Conservation (phyloP, 2,329 filamentous ascomycete genomes). For the Keithomyces neogunnii region DNA sequence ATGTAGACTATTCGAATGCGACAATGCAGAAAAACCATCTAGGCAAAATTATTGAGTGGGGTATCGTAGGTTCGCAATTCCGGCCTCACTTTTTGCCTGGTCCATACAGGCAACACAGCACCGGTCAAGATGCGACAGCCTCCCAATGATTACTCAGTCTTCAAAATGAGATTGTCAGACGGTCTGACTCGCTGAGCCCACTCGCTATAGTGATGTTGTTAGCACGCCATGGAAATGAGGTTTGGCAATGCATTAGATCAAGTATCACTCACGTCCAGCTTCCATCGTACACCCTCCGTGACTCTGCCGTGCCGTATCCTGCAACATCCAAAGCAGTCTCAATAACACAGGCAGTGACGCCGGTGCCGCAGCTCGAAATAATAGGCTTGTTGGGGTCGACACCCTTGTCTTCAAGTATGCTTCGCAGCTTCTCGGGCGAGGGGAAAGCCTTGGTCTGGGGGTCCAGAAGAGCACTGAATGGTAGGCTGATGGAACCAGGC, state of each 20-base stretch:
- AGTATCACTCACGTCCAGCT: constrained; percentile 80
- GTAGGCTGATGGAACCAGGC: constrained; percentile 76
- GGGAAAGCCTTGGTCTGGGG: constrained; percentile 74
- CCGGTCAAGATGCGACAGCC: constrained; percentile 1
- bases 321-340: constrained; percentile 80
- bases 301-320: constrained; percentile 58
- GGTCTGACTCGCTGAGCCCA: constrained; percentile 59
- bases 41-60: constrained; percentile 19
- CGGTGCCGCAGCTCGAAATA: constrained; percentile 84
- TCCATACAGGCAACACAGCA: neutral
- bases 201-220: constrained; percentile 37
- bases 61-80: constrained; percentile 19
- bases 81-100: constrained; percentile 9
- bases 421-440: constrained; percentile 59
- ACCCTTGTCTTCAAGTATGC: constrained; percentile 71
- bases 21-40: constrained; percentile 11
- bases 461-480: constrained; percentile 73
- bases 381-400: constrained; percentile 74
- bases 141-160: constrained; percentile 27
- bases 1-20: neutral
- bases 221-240: constrained; percentile 10
- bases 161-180: constrained; percentile 54
- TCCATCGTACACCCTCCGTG: constrained; percentile 80
- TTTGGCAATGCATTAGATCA: neutral
- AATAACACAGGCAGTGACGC: constrained; percentile 85